phyloP scores from a whole-genome alignment of 2,329 filamentous ascomycete genomes.

The Exophiala xenobiotica region DNA sequence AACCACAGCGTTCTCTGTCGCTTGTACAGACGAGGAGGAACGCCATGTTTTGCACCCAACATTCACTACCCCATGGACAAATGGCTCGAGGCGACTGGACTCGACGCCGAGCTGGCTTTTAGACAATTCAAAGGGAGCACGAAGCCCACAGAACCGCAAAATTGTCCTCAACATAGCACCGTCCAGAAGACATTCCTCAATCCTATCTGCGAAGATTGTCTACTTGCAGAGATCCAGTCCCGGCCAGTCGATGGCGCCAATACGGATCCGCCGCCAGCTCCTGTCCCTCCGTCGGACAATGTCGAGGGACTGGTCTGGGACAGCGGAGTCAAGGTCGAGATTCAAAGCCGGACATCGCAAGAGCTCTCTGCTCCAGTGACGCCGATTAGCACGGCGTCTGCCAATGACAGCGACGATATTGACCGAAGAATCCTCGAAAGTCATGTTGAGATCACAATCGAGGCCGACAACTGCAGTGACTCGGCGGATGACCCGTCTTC shows the following conservation, averaged over 20 bases:
- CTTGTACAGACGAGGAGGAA: slow-evolving; percentile 3
- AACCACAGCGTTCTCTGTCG: slow-evolving; percentile 22
- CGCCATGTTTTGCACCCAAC: slow-evolving; percentile 12
- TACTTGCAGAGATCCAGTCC: slow-evolving; percentile 16
- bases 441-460: slow-evolving; percentile 22
- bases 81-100: slow-evolving; percentile 11
- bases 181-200: slow-evolving; percentile 29
- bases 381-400: neutral
- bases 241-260: neutral
- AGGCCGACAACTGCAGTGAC: slow-evolving; percentile 10
- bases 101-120: neutral
- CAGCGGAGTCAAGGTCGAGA: slow-evolving; percentile 29
- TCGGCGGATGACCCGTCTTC: slow-evolving; percentile 8
- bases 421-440: slow-evolving; percentile 23
- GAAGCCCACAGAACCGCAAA: slow-evolving; percentile 9
- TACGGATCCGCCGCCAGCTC: neutral
- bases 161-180: slow-evolving; percentile 19
- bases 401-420: slow-evolving; percentile 1
- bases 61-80: slow-evolving; percentile 9
- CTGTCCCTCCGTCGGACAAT: neutral
- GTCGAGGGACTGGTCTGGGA: slow-evolving; percentile 27
- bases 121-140: slow-evolving; percentile 1
- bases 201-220: slow-evolving; percentile 30
- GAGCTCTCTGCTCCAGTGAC: neutral
- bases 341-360: slow-evolving; percentile 11